Conservation (phyloP, 495 filamentous ascomycete genomes). For the Lasiosphaeria miniovina region DNA sequence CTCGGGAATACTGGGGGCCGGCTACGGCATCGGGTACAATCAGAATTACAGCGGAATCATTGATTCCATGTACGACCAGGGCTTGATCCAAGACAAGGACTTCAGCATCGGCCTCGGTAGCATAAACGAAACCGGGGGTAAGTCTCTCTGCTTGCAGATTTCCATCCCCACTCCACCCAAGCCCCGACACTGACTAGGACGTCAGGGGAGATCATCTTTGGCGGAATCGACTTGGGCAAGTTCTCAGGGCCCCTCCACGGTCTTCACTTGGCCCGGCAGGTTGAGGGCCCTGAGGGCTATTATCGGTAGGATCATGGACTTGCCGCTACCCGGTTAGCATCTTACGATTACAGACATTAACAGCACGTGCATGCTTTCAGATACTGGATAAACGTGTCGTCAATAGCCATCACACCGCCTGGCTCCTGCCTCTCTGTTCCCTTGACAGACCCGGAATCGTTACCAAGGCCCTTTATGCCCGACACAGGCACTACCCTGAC, state of each 20-base stretch:
- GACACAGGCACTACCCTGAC: slow-evolving; percentile 78
- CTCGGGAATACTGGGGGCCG: slow-evolving; percentile 66
- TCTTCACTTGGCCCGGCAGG: slow-evolving; percentile 15
- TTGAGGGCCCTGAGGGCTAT: slow-evolving; percentile 19
- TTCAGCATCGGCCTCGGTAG: slow-evolving; percentile 61
- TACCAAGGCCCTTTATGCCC: slow-evolving; percentile 57
- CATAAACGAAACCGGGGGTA: slow-evolving; percentile 18
- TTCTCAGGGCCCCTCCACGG: slow-evolving; percentile 66
- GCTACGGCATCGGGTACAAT: slow-evolving; percentile 52
- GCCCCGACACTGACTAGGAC: not conserved
- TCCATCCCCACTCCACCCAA: not conserved
- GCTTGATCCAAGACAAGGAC: slow-evolving; percentile 69
- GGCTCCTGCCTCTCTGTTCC: slow-evolving; percentile 37
- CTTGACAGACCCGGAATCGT: slow-evolving; percentile 38
- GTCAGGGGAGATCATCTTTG: slow-evolving; percentile 77
- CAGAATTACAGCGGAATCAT: slow-evolving; percentile 77
- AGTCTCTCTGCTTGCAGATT: not conserved
- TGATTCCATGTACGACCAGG: slow-evolving; percentile 52
- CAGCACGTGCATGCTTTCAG: not conserved
- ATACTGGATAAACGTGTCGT: slow-evolving; percentile 42
- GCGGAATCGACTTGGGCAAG: slow-evolving; percentile 78
- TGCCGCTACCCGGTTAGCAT: not conserved
- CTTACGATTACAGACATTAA: not conserved
- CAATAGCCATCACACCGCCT: slow-evolving; percentile 45
- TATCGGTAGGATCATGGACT: slow-evolving; percentile 14